These are phyloP conservation scores for Fraxinus albicans DNA, from an alignment of 305 asterid species.

Conservation along the genomic window DNA sequence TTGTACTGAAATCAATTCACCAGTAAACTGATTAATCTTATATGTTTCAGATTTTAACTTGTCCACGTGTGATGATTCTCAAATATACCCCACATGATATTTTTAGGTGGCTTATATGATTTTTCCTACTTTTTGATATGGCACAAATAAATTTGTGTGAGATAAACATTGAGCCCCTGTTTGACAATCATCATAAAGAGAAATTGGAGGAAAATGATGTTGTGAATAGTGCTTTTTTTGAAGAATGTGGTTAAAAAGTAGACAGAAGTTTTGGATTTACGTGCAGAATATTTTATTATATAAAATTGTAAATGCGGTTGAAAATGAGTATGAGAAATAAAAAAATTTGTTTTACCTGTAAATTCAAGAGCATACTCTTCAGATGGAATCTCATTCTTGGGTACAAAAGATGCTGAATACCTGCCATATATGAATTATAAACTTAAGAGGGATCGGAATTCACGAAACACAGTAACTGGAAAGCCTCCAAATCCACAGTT, in stretches of 20 bases:
- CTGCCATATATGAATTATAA: slow-evolving; percentile 40
- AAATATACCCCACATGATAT: not conserved
- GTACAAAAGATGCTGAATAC: slow-evolving; percentile 73
- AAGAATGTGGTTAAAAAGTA: not conserved
- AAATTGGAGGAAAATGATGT: not conserved
- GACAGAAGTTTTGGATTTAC: not conserved
- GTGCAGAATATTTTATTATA: not conserved
- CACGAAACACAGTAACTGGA: not conserved
- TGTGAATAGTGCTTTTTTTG: not conserved
- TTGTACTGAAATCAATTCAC: not conserved
- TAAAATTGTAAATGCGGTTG: not conserved
- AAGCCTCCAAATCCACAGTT: not conserved
- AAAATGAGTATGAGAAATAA: not conserved
- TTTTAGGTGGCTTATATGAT: not conserved
- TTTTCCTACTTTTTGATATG: not conserved
- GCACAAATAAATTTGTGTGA: slow-evolving; percentile 3
- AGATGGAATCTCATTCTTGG: slow-evolving; percentile 64
- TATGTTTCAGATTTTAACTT: not conserved
- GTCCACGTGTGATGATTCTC: not conserved
- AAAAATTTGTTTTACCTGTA: slow-evolving; percentile 51
- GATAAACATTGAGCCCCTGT: not conserved
- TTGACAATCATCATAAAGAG: not conserved
- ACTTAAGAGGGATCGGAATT: not conserved
- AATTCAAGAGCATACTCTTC: slow-evolving; percentile 74
- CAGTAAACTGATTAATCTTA: not conserved